Evolutionary conservation across 2,329 filamentous ascomycete genomes (phyloP).

Genomic region (Aquanectria penicillioides): DNA sequence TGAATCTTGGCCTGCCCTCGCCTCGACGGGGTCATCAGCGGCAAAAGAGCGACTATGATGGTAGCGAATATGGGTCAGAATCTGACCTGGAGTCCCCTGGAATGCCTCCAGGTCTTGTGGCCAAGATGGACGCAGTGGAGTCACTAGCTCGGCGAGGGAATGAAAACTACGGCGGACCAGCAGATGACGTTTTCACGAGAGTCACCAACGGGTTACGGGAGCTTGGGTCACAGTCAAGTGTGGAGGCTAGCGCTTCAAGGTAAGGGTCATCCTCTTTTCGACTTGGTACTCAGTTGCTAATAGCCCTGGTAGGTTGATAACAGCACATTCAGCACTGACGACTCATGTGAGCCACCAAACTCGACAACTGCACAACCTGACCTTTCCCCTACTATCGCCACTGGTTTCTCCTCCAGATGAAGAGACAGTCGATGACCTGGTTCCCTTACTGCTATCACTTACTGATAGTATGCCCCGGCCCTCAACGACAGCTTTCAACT

Average conservation of each 20-base stretch:
- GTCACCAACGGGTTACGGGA: slow-evolving; percentile 77
- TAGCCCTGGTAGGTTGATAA: slow-evolving; percentile 69
- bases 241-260: slow-evolving; percentile 79
- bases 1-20: slow-evolving; percentile 57
- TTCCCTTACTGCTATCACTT: slow-evolving; percentile 73
- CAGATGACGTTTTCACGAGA: slow-evolving; percentile 73
- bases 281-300: slow-evolving; percentile 22
- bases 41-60: slow-evolving; percentile 71
- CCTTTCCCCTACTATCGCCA: slow-evolving; percentile 76
- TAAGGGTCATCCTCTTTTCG: slow-evolving; percentile 46
- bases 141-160: slow-evolving; percentile 73
- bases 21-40: slow-evolving; percentile 60
- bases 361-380: slow-evolving; percentile 77
- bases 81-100: slow-evolving; percentile 76
- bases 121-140: slow-evolving; percentile 78
- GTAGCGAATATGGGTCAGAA: slow-evolving; percentile 78
- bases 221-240: slow-evolving; percentile 76
- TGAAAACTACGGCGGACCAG: slow-evolving; percentile 71
- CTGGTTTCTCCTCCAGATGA: slow-evolving; percentile 70
- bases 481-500: slow-evolving; percentile 70
- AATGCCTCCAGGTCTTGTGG: slow-evolving; percentile 72
- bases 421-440: slow-evolving; percentile 74
- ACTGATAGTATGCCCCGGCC: slow-evolving; percentile 74
- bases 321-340: slow-evolving; percentile 77
- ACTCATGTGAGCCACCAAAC: slow-evolving; percentile 81